Base-by-base conservation (phyloP, 2,329 filamentous ascomycete genomes). In the Aureobasidium sp. region DNA sequence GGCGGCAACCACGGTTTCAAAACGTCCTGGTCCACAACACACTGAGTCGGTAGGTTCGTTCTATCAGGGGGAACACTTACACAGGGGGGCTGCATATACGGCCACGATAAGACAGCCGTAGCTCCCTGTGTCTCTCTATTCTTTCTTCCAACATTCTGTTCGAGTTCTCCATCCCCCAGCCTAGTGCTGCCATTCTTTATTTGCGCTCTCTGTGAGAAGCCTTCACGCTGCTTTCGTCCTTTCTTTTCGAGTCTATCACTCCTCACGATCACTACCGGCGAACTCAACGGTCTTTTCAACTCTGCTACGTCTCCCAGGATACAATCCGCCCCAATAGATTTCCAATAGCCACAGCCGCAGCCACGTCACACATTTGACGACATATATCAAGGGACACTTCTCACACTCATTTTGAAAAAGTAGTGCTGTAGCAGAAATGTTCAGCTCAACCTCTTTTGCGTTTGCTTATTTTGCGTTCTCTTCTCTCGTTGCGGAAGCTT, bases 241-340 rank as follows among this genome's bases (percentile, higher is more conserved):
- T 56, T 62, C 60, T 31, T 31, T 62, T 62, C 42, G 42, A 48
- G 31, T 49, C 8, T 60, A 60, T 60, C 57, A 39, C 44, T 60
- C 44, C 17, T 41, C 60, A 62, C 49, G 27, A 45, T 56, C 60
- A 44, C 42, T 62, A 62, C 79, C 17, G 76, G 76, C 25, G 77
- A 73, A 4, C 79, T 82, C 65, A 82, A 82, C 65, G 81, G 80
- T 12, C 55, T 82, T 80, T 64, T 74, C 37, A 69, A 70, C 63
- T 72, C 68, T 42, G 71, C 71, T 14, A 45, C 53, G 49, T 55
- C 39, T 47, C 49, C 60, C 48, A 31, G 51, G 51, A 45, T 62
- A 62, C 60, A 62, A 62, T 62, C 60, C 48, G 20, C 27, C 25
- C 25, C 51, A 51, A 62, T 56, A 62, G 39, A 56, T 31, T 37